Conservation (phyloP, 1,139 yeast genomes). For the Magnusiomyces suaveolens region DNA sequence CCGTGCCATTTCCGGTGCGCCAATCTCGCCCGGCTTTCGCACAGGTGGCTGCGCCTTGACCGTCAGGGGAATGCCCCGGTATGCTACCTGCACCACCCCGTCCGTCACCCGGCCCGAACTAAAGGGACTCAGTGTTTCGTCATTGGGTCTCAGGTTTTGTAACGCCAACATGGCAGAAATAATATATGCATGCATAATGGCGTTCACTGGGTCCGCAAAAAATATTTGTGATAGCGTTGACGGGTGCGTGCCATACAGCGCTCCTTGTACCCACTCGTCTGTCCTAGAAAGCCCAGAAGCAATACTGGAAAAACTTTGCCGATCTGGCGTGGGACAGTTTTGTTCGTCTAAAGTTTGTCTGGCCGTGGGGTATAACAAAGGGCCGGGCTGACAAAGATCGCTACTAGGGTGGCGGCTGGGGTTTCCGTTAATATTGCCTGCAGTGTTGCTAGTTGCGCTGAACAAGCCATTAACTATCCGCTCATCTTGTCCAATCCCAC, state of each 20-base stretch:
- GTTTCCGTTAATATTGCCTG: no score
- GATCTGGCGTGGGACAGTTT: background rate
- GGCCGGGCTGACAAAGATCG: no score
- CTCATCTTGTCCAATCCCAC: background rate
- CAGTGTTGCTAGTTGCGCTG: background rate
- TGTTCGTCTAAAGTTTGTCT: no score
- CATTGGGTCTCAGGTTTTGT: background rate
- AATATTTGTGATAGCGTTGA: slow-evolving; percentile 4
- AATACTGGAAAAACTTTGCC: background rate
- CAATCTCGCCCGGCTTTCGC: background rate
- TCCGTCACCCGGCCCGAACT: no score
- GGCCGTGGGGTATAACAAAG: no score
- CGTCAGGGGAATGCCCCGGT: background rate
- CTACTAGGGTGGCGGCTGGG: no score
- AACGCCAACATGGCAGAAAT: background rate
- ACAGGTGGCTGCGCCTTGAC: background rate
- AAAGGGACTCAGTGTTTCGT: background rate
- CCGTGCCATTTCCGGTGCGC: background rate
- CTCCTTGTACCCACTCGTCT: background rate
- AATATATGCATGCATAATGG: background rate
- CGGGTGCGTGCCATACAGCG: background rate
- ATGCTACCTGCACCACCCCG: no score
- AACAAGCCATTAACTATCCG: background rate
- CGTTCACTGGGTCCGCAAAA: slow-evolving; percentile 2
- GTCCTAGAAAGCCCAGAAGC: background rate